Conservation (phyloP, 805 yeast genomes). For the Saturnispora serradocipensis region DNA sequence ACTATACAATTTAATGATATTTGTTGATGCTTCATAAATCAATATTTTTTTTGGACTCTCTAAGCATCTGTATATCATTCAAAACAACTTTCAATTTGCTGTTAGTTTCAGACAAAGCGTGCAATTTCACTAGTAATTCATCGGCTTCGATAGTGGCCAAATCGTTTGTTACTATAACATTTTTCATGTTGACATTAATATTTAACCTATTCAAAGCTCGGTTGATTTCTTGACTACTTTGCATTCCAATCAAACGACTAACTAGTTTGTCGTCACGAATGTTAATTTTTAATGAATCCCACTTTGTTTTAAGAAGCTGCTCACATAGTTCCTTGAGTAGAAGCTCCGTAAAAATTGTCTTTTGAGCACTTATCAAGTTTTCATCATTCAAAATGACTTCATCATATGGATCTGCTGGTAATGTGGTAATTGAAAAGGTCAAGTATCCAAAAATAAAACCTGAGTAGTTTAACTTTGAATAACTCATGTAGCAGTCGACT, state of each 20-base stretch:
- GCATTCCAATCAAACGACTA: neutral
- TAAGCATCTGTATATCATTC: neutral
- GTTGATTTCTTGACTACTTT: neutral
- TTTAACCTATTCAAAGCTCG: neutral
- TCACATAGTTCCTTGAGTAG: slow-evolving; percentile 1
- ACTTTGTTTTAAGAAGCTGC: neutral
- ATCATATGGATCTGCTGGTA: neutral
- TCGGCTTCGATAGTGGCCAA: neutral
- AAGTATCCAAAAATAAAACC: neutral
- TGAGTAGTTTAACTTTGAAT: neutral
- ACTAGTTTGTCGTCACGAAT: neutral
- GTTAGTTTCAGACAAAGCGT: neutral
- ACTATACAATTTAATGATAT: neutral
- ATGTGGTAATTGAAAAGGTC: neutral
- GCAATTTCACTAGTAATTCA: neutral
- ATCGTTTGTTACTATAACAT: neutral
- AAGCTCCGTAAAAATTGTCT: neutral
- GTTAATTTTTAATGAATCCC: neutral
- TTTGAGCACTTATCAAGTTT: slow-evolving; percentile 2
- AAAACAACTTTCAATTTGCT: neutral
- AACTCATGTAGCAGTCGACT: neutral
- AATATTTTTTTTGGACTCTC: neutral
- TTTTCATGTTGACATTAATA: slow-evolving; percentile 1
- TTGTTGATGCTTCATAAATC: neutral
- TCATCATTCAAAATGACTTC: neutral